Conservation (phyloP, 805 yeast species). For the Candida michaelii region DNA sequence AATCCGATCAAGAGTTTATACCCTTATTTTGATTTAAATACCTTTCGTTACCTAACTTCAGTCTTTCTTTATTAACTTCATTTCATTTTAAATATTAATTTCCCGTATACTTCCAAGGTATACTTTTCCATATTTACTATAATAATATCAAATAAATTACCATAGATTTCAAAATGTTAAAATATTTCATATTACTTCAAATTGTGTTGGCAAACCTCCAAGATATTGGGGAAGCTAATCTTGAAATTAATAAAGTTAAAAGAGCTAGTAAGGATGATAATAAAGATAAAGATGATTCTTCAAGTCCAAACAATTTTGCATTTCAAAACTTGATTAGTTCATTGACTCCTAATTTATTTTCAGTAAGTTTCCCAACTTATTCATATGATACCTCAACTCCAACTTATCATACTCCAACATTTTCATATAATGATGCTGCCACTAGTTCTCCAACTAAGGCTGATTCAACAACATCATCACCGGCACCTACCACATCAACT, state of each 20-base stretch:
- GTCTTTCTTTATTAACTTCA: constrained; percentile 13
- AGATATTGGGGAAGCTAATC: constrained; percentile 1
- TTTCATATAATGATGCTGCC: neutral
- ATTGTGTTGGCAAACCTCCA: constrained; percentile 2
- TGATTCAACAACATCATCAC: neutral
- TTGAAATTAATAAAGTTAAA: neutral
- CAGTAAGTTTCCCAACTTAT: neutral
- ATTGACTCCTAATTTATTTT: constrained; percentile 1
- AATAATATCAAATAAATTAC: no score
- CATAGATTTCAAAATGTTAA: neutral
- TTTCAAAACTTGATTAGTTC: constrained; percentile 9
- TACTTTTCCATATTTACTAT: no score
- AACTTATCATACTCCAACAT: no score
- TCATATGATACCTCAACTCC: neutral
- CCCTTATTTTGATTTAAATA: neutral
- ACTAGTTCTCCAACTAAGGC: neutral
- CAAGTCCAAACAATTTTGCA: constrained; percentile 7
- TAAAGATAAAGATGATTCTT: neutral
- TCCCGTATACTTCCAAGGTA: no score
- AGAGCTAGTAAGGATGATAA: constrained; percentile 5
- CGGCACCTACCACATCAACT: neutral
- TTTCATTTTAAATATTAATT: neutral
- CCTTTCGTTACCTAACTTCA: constrained; percentile 9
- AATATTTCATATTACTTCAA: constrained; percentile 3
- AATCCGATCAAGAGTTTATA: constrained; percentile 1